These are phyloP conservation scores for Capronia americana DNA, from an alignment of 2,329 filamentous ascomycete genomes.

Conservation along the genomic window DNA sequence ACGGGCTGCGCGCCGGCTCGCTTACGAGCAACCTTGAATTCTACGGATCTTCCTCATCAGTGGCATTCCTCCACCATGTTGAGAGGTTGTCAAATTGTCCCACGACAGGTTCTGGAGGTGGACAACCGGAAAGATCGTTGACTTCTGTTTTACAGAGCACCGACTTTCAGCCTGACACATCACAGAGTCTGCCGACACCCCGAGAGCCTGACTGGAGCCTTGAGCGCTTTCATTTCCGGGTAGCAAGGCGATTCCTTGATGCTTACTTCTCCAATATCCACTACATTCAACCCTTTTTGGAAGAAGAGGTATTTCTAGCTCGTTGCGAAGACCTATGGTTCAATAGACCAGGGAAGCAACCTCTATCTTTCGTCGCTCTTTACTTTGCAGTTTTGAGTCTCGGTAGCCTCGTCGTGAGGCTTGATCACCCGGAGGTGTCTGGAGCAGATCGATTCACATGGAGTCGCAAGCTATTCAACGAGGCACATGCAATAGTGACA, in stretches of 20 bases:
- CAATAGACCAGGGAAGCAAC: slow-evolving; percentile 41
- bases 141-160: slow-evolving; percentile 56
- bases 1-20: slow-evolving; percentile 54
- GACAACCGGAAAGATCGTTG: slow-evolving; percentile 44
- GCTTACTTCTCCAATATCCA: slow-evolving; percentile 58
- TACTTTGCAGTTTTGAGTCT: slow-evolving; percentile 57
- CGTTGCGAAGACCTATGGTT: slow-evolving; percentile 55
- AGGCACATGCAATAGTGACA: slow-evolving; percentile 16
- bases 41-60: slow-evolving; percentile 56
- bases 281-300: slow-evolving; percentile 57
- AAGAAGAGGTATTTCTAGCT: slow-evolving; percentile 53
- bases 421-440: slow-evolving; percentile 12
- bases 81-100: slow-evolving; percentile 48
- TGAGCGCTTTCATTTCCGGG: slow-evolving; percentile 51
- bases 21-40: slow-evolving; percentile 57
- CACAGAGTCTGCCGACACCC: slow-evolving; percentile 25
- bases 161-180: slow-evolving; percentile 47
- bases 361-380: slow-evolving; percentile 54
- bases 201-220: slow-evolving; percentile 35
- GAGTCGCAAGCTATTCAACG: slow-evolving; percentile 29
- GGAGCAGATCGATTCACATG: slow-evolving; percentile 30
- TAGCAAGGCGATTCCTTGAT: slow-evolving; percentile 55
- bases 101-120: slow-evolving; percentile 31
- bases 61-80: slow-evolving; percentile 48
- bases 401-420: slow-evolving; percentile 49